phyloP scores from a whole-genome alignment of 1,139 yeast species.

The Protomyces macrosporus region DNA sequence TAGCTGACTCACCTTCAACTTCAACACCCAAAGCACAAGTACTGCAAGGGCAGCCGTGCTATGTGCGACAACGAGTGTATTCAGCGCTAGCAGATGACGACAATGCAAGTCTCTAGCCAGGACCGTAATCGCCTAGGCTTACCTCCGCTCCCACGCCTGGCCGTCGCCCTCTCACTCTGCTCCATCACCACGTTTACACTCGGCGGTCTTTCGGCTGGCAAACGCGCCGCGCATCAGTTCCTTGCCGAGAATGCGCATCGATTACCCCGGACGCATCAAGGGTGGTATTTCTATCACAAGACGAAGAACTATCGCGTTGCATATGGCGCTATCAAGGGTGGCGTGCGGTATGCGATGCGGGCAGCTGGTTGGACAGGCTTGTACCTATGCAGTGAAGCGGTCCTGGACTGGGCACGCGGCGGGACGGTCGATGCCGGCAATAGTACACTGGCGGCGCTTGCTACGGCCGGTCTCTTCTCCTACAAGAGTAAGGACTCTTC shows the following conservation, averaged over 20 bases:
- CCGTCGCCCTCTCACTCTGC: conserved; percentile 4
- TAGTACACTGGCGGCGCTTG: conserved; percentile 5
- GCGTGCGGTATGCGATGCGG: conserved; percentile 16
- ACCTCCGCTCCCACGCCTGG: conserved; percentile 22
- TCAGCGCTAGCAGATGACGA: too few species aligned
- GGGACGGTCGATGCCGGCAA: conserved; percentile 16
- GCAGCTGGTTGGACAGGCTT: conserved; percentile 12
- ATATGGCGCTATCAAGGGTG: conserved; percentile 18
- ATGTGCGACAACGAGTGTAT: too few species aligned
- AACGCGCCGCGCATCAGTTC: conserved; percentile 53
- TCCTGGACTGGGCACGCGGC: conserved; percentile 12
- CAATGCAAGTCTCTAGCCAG: too few species aligned
- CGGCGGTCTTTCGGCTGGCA: conserved; percentile 63
- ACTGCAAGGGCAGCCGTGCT: too few species aligned
- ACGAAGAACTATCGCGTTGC: conserved; percentile 62
- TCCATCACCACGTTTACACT: conserved; percentile 38
- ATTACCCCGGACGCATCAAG: conserved; percentile 70
- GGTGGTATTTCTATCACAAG: conserved; percentile 87
- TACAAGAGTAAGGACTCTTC: not conserved
- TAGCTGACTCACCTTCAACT: too few species aligned
- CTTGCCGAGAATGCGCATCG: conserved; percentile 80
- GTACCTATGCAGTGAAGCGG: conserved; percentile 10
- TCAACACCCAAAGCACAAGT: too few species aligned
- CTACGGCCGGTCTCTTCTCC: conserved; percentile 4
- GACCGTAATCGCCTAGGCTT: conserved; percentile 6